Evolutionary conservation across 257 asterid genomes (phyloP).

Genomic region (Salvia miltiorrhiza): DNA sequence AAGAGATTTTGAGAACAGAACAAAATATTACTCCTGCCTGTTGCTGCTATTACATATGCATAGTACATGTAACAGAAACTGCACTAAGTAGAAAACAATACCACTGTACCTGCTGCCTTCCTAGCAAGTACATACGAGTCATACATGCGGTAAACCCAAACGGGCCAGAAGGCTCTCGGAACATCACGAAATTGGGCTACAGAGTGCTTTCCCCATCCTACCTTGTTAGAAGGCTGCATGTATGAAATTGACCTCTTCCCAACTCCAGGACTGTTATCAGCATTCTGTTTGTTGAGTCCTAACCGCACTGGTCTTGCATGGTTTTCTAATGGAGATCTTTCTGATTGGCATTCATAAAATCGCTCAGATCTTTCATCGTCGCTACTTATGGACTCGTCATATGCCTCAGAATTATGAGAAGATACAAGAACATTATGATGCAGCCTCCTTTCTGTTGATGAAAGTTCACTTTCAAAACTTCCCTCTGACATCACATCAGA

Average conservation of each 20-base stretch:
- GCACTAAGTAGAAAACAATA: slow-evolving; percentile 8
- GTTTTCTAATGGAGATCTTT: slow-evolving; percentile 38
- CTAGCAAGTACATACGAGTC: slow-evolving; percentile 85
- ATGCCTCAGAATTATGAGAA: slow-evolving; percentile 37
- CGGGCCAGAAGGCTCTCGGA: slow-evolving; percentile 87
- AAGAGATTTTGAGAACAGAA: background rate
- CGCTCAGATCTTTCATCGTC: slow-evolving; percentile 67
- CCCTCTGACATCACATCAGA: slow-evolving; percentile 82
- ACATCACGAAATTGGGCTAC: slow-evolving; percentile 51
- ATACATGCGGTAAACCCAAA: slow-evolving; percentile 89
- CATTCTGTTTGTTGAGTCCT: slow-evolving; percentile 33
- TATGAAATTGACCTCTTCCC: slow-evolving; percentile 31
- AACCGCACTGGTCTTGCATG: slow-evolving; percentile 30
- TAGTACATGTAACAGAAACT: background rate
- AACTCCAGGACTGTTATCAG: slow-evolving; percentile 25
- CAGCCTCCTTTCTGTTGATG: slow-evolving; percentile 69
- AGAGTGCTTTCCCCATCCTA: slow-evolving; percentile 42
- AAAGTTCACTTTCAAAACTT: slow-evolving; percentile 82
- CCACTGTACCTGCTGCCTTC: slow-evolving; percentile 75
- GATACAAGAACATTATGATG: slow-evolving; percentile 70
- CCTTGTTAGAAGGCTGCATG: slow-evolving; percentile 28
- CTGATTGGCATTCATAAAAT: slow-evolving; percentile 27
- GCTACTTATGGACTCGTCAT: slow-evolving; percentile 55
- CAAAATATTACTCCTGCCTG: background rate
- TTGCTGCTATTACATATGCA: background rate